Evolutionary conservation across 2,329 filamentous ascomycete species (phyloP), one percentile per base, ranked within the genome.

Genomic region (Akanthomyces dipterigenus): DNA sequence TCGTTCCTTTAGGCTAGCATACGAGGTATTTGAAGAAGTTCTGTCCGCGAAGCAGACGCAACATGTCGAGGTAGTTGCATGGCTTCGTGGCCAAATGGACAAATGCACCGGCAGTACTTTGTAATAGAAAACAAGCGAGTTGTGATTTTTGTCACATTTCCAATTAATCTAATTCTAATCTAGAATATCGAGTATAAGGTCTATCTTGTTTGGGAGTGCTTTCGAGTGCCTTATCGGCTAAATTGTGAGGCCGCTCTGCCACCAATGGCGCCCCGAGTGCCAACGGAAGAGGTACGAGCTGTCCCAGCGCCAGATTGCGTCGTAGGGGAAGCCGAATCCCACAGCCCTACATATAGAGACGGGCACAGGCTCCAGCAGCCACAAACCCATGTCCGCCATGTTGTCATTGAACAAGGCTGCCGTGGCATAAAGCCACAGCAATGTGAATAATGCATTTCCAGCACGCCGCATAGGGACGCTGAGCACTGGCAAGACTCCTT

Each of bases 361-460:
- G 0, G 92, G 91, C n/a, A 96, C 75, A 0, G 91, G 91, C 72
- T 97, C 91, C 64, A 86, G 85, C 16, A 96, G 73, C 89, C 90
- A 96, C 0, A 96, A 69, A 0, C 90, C 91, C 1, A 85, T 82
- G 12, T 81, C 79, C 0, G 87, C 82, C 70, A 96, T 86, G 68
- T 97, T 93, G 69, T 96, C 85, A 12, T 86, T 78, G n/a, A 96
- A 79, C 40, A 86, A 71, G 45, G 78, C 78, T 1, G 82, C 82
- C 0, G 90, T 93, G 18, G 78, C 71, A 60, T 86, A 83, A 63
- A 96, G 75, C 90, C 91, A 97, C 0, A 71, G 67, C 5, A 86
- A 64, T 1, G 86, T 81, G 65, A 87, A 88, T 0, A 79, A 24
- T 0, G 89, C 71, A 66, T 95, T 96, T 0, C 77, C 80, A 0